Evolutionary conservation across 495 filamentous ascomycete species (phyloP), one percentile per base, ranked within the genome.

Genomic region (Xylaria castorea): DNA sequence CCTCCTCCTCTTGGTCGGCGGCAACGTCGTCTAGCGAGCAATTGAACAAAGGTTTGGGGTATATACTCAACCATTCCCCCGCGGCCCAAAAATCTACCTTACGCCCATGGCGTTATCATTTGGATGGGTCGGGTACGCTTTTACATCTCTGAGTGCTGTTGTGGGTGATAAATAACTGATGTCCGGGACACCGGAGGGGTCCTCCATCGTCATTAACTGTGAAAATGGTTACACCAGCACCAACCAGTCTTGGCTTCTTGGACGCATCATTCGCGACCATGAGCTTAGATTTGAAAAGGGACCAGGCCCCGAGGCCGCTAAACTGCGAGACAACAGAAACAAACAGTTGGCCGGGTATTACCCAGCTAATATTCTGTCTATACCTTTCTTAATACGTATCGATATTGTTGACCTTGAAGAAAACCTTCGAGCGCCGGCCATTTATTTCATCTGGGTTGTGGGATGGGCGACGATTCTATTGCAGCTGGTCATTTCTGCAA

Each of bases 81-180:
- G 27, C 18, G 20, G 42, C 27, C 38, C 38, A 3, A 44, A 20
- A 22, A 30, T 68, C 3, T 50, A 44, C 0, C 46, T 86, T 11
- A 81, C 81, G 0, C 87, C 87, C 1, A 85, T 89, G 8, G 77
- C 80, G 1, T 88, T 89, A 72, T 88, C 85, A 0, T 89, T 72
- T 53, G 86, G 85, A 61, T 85, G 82, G 86, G 85, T 87, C 5
- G 73, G 80, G 0, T 88, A 87, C 68, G 71, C 82, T 8, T 74
- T 84, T 30, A 78, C 69, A 1, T 71, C 80, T 11, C 42, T 86
- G n/a, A 53, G 83, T 18, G 74, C 81, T 8, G 80, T 77, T 5
- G 58, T 86, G 20, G 85, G 87, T n/a, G 82, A 85, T 22, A 81
- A 82, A 32, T 68, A 75, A 38, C 80, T 89, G 4, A 77, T 86